Percentiles rank a stretch among this genome's conserved stretches.
phyloP scores from a whole-genome alignment of 495 filamentous ascomycete genomes.

The Talaromyces stipitatus region DNA sequence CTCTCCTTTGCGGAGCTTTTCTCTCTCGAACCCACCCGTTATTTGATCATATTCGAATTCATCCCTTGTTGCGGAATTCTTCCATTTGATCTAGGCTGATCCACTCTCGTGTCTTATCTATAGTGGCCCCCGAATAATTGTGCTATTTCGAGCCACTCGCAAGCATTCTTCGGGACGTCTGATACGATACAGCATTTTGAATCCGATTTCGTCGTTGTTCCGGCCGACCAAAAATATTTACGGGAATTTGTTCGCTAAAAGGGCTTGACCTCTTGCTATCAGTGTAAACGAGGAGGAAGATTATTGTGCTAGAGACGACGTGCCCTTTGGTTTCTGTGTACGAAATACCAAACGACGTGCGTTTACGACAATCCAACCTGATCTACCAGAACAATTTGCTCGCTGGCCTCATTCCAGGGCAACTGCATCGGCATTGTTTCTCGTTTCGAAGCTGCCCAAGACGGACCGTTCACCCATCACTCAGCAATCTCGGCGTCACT shows the following conservation, averaged over 20 bases:
- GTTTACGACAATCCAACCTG: neutral
- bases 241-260: neutral
- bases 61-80: neutral
- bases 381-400: neutral
- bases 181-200: neutral
- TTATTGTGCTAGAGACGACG: neutral
- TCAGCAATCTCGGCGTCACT: constrained; percentile 16
- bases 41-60: neutral
- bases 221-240: neutral
- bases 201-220: neutral
- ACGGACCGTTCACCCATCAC: constrained; percentile 41
- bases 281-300: neutral
- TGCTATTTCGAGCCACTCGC: neutral
- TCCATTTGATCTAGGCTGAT: neutral
- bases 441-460: constrained; percentile 33
- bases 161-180: constrained; percentile 1
- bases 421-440: constrained; percentile 14
- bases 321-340: neutral
- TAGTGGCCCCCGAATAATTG: constrained; percentile 1
- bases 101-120: neutral
- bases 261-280: neutral
- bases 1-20: neutral
- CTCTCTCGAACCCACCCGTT: neutral
- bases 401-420: constrained; percentile 4
- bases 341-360: neutral